phyloP scores from a whole-genome alignment of 176 grass and related monocot species.

The Neostapfia colusana region DNA sequence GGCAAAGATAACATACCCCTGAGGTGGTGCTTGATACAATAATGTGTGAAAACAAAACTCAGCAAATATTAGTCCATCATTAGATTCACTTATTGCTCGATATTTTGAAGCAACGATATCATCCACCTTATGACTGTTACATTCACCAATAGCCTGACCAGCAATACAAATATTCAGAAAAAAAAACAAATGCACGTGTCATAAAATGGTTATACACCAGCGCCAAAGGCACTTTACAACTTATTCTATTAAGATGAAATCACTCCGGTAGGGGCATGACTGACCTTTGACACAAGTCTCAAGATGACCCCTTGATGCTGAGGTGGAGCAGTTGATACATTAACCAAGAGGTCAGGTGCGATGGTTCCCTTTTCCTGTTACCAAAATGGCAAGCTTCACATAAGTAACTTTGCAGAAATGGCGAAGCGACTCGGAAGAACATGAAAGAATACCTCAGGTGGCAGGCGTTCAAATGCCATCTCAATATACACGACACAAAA shows the following conservation, averaged over 20 bases:
- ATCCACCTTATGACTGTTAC: conserved; percentile 60
- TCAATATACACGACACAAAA: conserved; percentile 89
- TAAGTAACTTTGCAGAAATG: conserved; percentile 21
- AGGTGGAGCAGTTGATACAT: conserved; percentile 64
- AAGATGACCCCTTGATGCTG: conserved; percentile 91
- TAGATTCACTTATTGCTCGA: conserved; percentile 53
- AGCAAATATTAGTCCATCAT: conserved; percentile 66
- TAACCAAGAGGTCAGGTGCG: conserved; percentile 77
- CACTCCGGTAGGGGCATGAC: neutral
- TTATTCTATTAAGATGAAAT: neutral
- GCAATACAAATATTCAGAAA: neutral
- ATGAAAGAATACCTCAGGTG: conserved; percentile 45
- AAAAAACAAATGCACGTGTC: conserved; percentile 4
- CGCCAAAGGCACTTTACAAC: neutral
- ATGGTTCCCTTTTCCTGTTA: conserved; percentile 70
- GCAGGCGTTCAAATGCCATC: conserved; percentile 89
- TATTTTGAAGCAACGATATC: conserved; percentile 67
- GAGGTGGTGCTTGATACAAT: conserved; percentile 74
- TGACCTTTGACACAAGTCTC: conserved; percentile 82
- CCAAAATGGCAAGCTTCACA: conserved; percentile 1
- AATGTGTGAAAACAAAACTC: conserved; percentile 84
- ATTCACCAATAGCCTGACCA: conserved; percentile 82
- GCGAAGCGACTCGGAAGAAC: neutral
- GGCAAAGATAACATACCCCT: conserved; percentile 58
- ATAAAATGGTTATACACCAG: conserved; percentile 14